Evolutionary conservation across 805 yeast genomes (phyloP), one percentile per base, ranked within the genome.

Genomic region (Spencermartinsiella europaea): DNA sequence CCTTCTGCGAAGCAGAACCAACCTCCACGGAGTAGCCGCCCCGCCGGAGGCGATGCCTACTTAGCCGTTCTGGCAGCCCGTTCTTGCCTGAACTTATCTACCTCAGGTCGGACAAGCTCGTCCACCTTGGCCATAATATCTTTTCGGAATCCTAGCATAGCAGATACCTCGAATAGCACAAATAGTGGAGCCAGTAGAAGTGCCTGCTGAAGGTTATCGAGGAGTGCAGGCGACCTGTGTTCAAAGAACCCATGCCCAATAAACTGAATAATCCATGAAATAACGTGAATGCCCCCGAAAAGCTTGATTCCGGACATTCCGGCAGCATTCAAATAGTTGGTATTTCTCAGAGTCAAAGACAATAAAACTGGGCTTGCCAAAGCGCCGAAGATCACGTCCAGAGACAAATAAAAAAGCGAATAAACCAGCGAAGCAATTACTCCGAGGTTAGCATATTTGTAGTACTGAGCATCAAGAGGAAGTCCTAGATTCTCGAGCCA

Each of bases 131-230:
- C 70, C 49, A 79, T 71, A 45, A 83, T 63, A 21, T 74, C 77
- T 44, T 64, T 64, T 55, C 79, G 72, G 58, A 67, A 75, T 0
- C 96, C 96, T n/a, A 80, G 55, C 46, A 68, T 63, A 57, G 87
- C 86, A 12, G 85, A 73, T 2, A 83, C 59, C 63, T 93, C 98
- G 62, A 81, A 86, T 12, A 81, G 69, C 3, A 89, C 95, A 62
- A 91, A 90, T 59, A 78, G 88, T 1, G 98, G 98, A 0, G 98
- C 98, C 51, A 90, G 70, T 0, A 91, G 88, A 16, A 91, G 63
- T 3, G 97, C 93, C 60, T 89, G 97, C 3, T 82, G 67, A 38
- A 88, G 68, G 60, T 83, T 90, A 58, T 90, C 96, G 35, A 87
- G 63, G 44, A 91, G 65, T 0, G 98, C 96, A 0, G 99, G 99